These are phyloP conservation scores for Citrus sinensis DNA, from an alignment of 345 rosid genomes.

Conservation along the genomic window DVS_A1.0 CM039161.1:17645501-17646000, in stretches of 20 bases:
- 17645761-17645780: background rate
- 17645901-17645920: constrained; percentile 90
- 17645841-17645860: background rate
- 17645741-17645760: background rate
- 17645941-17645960: constrained; percentile 92
- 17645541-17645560: background rate
- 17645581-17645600: background rate
- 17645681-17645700: background rate
- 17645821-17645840: background rate
- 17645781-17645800: background rate
- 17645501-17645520: background rate
- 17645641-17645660: background rate
- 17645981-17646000: constrained; percentile 61
- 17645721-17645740: background rate
- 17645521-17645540: background rate
- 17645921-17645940: constrained; percentile 81
- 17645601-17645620: background rate
- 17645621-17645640: background rate
- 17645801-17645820: background rate
- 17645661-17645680: background rate
- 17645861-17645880: constrained; percentile 61
- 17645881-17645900: constrained; percentile 92
- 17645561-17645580: background rate
- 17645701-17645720: background rate
- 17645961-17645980: constrained; percentile 46